These are phyloP conservation scores for Ogataea degrootiae DNA, from an alignment of 805 yeast genomes.

Conservation along the genomic window DNA sequence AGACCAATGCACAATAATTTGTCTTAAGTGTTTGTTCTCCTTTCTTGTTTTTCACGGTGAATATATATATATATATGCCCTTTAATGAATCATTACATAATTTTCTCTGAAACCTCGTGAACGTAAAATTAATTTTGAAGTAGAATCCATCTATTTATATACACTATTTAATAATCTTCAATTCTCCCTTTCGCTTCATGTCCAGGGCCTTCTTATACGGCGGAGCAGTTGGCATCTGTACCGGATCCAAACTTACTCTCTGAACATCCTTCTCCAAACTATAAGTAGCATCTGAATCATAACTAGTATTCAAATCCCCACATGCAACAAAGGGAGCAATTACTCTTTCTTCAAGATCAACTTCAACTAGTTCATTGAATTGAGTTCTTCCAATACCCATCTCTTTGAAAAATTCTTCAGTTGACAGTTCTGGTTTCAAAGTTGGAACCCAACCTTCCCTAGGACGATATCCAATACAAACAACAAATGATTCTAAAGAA, in stretches of 20 bases:
- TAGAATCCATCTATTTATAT: too few species aligned
- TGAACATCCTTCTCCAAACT: slow-evolving; percentile 41
- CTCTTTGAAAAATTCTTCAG: slow-evolving; percentile 78
- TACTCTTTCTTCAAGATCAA: slow-evolving; percentile 58
- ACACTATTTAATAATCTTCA: slow-evolving; percentile 26
- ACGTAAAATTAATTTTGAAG: too few species aligned
- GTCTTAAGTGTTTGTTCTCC: neutral
- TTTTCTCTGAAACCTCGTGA: neutral
- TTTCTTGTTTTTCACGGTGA: neutral
- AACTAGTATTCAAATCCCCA: slow-evolving; percentile 74
- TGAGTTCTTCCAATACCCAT: slow-evolving; percentile 51
- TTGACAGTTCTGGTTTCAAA: slow-evolving; percentile 45
- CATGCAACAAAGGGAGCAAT: slow-evolving; percentile 95
- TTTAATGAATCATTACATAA: neutral
- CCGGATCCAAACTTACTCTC: slow-evolving; percentile 70
- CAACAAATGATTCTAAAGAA: slow-evolving; percentile 89
- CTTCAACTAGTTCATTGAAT: slow-evolving; percentile 41
- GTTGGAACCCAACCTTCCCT: slow-evolving; percentile 79
- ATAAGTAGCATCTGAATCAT: slow-evolving; percentile 95
- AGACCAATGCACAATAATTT: slow-evolving; percentile 12
- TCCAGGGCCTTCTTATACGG: slow-evolving; percentile 92
- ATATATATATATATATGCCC: neutral
- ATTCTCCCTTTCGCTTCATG: slow-evolving; percentile 70
- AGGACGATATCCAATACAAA: slow-evolving; percentile 84
- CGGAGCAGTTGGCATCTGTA: slow-evolving; percentile 94